These are phyloP conservation scores for Ramalina peruviana DNA, from an alignment of 495 filamentous ascomycete species.

Conservation along the genomic window DNA sequence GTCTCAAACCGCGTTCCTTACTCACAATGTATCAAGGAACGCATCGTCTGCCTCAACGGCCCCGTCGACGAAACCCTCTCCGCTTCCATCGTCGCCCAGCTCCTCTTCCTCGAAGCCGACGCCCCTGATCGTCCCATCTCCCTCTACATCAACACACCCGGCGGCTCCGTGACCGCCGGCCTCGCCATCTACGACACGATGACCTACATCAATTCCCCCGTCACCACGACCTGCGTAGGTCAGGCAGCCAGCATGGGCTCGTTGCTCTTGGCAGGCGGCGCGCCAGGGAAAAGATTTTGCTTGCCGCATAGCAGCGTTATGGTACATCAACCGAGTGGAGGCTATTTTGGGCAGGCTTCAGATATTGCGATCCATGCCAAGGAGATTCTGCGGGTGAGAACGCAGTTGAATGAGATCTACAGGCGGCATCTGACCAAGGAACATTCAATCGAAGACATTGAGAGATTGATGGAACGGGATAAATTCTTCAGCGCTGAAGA, in stretches of 20 bases:
- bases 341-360: slow-evolving; percentile 75
- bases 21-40: slow-evolving; percentile 43
- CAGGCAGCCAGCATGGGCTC: slow-evolving; percentile 93
- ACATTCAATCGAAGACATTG: slow-evolving; percentile 63
- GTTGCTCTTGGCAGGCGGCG: slow-evolving; percentile 72
- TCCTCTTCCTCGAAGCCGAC: slow-evolving; percentile 96
- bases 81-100: slow-evolving; percentile 83
- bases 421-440: slow-evolving; percentile 69
- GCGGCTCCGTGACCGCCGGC: slow-evolving; percentile 86
- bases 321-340: slow-evolving; percentile 90
- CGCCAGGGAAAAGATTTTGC: slow-evolving; percentile 72
- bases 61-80: slow-evolving; percentile 78
- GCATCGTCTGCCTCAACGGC: slow-evolving; percentile 91
- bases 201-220: slow-evolving; percentile 86
- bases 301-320: slow-evolving; percentile 88
- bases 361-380: slow-evolving; percentile 96
- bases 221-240: slow-evolving; percentile 87
- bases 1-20: slow-evolving; percentile 1
- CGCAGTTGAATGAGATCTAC: slow-evolving; percentile 83
- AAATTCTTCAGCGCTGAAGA: slow-evolving; percentile 84
- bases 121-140: slow-evolving; percentile 86
- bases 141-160: slow-evolving; percentile 95
- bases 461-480: slow-evolving; percentile 91
- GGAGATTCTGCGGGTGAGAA: slow-evolving; percentile 79
- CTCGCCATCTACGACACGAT: slow-evolving; percentile 98